Conservation (phyloP, 129 eudicot genomes). For the Arctium lappa region DNA sequence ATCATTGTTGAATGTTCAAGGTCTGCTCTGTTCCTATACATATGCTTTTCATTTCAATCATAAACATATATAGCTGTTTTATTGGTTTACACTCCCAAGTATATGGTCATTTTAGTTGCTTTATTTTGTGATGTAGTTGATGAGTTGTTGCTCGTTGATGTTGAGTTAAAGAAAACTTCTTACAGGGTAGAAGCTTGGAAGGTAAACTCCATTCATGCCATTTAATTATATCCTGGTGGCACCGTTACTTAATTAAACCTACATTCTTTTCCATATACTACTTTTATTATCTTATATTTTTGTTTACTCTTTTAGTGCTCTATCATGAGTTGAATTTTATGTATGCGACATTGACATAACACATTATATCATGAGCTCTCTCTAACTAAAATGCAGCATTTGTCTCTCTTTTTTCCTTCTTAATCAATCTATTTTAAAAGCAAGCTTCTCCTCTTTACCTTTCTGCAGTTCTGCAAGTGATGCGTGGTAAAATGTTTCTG, state of each 20-base stretch:
- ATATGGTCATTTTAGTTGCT: slow-evolving; percentile 18
- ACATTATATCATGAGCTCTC: background rate
- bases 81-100: background rate
- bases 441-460: slow-evolving; percentile 7
- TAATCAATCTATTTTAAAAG: background rate
- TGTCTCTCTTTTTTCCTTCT: background rate
- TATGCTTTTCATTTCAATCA: slow-evolving; percentile 2
- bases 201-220: no score
- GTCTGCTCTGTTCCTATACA: slow-evolving; percentile 32
- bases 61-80: slow-evolving; percentile 5
- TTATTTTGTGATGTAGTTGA: slow-evolving; percentile 46
- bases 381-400: background rate
- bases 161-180: slow-evolving; percentile 72
- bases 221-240: slow-evolving; percentile 10
- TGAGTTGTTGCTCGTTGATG: slow-evolving; percentile 58
- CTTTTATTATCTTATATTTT: background rate
- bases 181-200: slow-evolving; percentile 94
- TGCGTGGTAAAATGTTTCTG: slow-evolving; percentile 42
- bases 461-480: slow-evolving; percentile 59
- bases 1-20: slow-evolving; percentile 62
- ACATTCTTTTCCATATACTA: background rate
- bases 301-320: background rate
- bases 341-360: background rate
- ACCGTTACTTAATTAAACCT: background rate
- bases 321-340: background rate